Evolutionary conservation across 192 early-diverging fungal genomes (phyloP).

Genomic region (Coemansia sp.): DNA sequence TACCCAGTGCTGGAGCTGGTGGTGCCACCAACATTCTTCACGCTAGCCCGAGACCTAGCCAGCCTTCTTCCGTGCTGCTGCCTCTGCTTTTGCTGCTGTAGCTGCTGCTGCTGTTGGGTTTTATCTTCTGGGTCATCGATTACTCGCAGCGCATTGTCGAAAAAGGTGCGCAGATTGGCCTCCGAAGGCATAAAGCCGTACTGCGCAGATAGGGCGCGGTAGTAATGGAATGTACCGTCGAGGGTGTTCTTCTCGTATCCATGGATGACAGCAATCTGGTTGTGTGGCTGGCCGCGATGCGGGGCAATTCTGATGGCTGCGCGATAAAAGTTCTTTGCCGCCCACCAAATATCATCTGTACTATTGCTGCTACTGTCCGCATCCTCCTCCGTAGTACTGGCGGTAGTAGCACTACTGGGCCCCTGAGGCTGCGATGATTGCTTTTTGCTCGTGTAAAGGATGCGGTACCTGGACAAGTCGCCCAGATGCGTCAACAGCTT

Average conservation of each 20-base stretch:
- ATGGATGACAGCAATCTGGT: slow-evolving; percentile 50
- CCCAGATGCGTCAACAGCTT: slow-evolving; percentile 42
- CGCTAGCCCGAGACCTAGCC: background rate
- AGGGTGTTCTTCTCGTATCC: slow-evolving; percentile 44
- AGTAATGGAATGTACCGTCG: slow-evolving; percentile 39
- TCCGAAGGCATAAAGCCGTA: slow-evolving; percentile 31
- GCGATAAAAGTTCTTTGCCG: slow-evolving; percentile 47
- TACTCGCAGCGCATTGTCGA: slow-evolving; percentile 34
- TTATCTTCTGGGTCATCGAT: slow-evolving; percentile 9
- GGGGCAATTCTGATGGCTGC: slow-evolving; percentile 44
- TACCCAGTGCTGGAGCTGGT: slow-evolving; percentile 16
- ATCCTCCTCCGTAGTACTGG: background rate
- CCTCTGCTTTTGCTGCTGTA: background rate
- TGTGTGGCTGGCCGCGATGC: slow-evolving; percentile 48
- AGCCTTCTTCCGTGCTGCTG: background rate
- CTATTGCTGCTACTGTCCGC: slow-evolving; percentile 9
- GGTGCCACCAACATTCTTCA: background rate
- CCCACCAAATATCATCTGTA: slow-evolving; percentile 30
- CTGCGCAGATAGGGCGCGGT: slow-evolving; percentile 41
- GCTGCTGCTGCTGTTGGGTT: background rate
- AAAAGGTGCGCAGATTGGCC: slow-evolving; percentile 37
- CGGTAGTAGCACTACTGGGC: background rate
- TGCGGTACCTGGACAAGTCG: slow-evolving; percentile 48
- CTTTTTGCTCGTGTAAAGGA: slow-evolving; percentile 31
- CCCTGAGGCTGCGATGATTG: slow-evolving; percentile 1